Evolutionary conservation across 2,329 filamentous ascomycete species (phyloP).

Genomic region (Colletotrichum euphorbiae): DNA sequence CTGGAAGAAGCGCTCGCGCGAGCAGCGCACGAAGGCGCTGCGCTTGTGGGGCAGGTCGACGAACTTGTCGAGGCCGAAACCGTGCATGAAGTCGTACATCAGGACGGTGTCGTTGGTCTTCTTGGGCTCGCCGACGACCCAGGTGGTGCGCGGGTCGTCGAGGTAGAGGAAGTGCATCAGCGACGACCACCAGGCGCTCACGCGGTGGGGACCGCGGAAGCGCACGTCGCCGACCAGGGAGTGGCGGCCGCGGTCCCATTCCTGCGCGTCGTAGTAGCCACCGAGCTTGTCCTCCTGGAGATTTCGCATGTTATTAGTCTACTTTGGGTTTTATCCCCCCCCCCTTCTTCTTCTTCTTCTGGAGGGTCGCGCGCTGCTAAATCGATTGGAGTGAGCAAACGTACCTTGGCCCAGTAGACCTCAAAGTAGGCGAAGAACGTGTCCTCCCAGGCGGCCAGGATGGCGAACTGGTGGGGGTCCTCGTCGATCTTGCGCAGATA

Average conservation of each 20-base stretch:
- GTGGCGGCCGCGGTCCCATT: constrained; percentile 70
- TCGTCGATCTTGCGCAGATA: constrained; percentile 77
- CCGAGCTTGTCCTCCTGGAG: constrained; percentile 66
- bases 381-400: constrained; percentile 42
- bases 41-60: constrained; percentile 80
- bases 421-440: constrained; percentile 82
- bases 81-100: constrained; percentile 80
- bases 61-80: constrained; percentile 78
- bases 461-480: constrained; percentile 77
- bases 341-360: too few relatives aligned
- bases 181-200: constrained; percentile 71
- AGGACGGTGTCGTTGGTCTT: constrained; percentile 76
- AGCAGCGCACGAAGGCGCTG: constrained; percentile 73
- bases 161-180: constrained; percentile 73
- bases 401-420: constrained; percentile 79
- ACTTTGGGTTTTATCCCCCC: too few relatives aligned
- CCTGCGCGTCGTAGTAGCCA: constrained; percentile 65
- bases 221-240: constrained; percentile 69
- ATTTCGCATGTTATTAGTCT: too few relatives aligned
- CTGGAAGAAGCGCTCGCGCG: constrained; percentile 77
- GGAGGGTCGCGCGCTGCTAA: neutral
- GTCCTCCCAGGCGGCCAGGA: constrained; percentile 79
- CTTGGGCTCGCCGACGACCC: constrained; percentile 77
- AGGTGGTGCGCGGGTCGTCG: constrained; percentile 68
- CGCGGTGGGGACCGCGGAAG: constrained; percentile 70